Base-by-base conservation (phyloP, 768 basidiomycete genomes). In the Crepidotus variabilis region DNA sequence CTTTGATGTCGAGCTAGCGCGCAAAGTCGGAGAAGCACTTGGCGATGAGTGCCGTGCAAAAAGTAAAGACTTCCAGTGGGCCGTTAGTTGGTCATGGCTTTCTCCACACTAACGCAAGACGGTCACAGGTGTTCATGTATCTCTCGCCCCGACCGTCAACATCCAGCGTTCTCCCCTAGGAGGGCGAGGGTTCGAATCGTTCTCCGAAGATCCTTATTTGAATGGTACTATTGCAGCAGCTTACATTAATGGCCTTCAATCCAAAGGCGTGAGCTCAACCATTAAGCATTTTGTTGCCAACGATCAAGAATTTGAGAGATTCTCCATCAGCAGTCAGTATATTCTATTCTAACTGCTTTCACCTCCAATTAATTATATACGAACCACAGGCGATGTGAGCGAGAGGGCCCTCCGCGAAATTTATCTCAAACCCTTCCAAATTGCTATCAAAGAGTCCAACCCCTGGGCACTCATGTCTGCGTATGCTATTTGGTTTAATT, bases 261-360 rank as follows among this genome's bases (percentile, higher is more conserved):
- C 74, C 2, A 73, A 77, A 46, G 82, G 82, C 14, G 79, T 87
- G 9, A 76, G 76, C 18, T 81, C 85, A 0, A 83, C 82, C 1
- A 82, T 86, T 64, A 87, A 88, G 70, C 85, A 87, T 60, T 87
- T 76, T 52, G 79, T 78, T 52, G 78, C 77, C 1, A 85, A 87
- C 64, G 85, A 86, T 54, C 83, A 86, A 63, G 85, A 87, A 59
- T 79, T 76, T 61, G 75, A 85, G 60, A 74, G 83, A 66, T 78
- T 79, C 57, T 77, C 76, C 2, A 75, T 77, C 51, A 76, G 74
- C 67, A 80, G 78, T 79, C 57, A 57, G 74, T 61, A 53, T 32
- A 5, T 22, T 49, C 2, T 50, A 18, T n/a, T 11, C 33, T 21
- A 6, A 34, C 20, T 28, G 28, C 13, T 20, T 33, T 28, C 13